Conservation (phyloP, 1,284 basidiomycete genomes). For the Austroboletus olivaceoglutinosus region DNA sequence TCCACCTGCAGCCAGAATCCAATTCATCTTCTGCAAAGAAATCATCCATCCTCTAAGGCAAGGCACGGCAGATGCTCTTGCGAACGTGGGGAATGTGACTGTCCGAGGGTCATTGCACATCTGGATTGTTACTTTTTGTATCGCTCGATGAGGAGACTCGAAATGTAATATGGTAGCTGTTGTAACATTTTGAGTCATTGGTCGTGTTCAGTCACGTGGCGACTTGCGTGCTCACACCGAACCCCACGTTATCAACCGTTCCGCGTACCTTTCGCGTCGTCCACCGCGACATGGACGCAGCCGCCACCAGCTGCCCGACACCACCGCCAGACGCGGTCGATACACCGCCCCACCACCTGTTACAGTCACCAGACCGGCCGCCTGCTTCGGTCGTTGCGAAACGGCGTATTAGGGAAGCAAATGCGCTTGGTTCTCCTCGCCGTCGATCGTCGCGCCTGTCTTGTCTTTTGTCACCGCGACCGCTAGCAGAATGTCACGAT, state of each 20-base stretch:
- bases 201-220: constrained; percentile 30
- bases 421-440: constrained; percentile 35
- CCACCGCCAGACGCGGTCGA: background rate
- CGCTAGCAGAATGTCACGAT: constrained; percentile 16
- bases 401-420: constrained; percentile 29
- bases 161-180: no score
- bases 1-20: constrained; percentile 15
- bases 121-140: background rate
- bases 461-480: constrained; percentile 32
- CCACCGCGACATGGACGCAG: constrained; percentile 22
- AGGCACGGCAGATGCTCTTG: background rate
- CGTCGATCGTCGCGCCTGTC: constrained; percentile 54
- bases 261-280: background rate
- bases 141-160: no score
- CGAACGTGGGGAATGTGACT: background rate
- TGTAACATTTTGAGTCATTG: no score
- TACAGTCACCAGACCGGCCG: constrained; percentile 56
- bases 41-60: constrained; percentile 10
- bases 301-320: constrained; percentile 13
- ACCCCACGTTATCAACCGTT: background rate
- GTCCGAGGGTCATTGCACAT: background rate
- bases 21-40: constrained; percentile 19
- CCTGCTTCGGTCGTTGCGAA: constrained; percentile 36
- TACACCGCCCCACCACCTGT: constrained; percentile 30
- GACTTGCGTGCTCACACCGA: constrained; percentile 14